Conservation (phyloP, 306 rosid genomes). For the Begonia masoniana region DNA sequence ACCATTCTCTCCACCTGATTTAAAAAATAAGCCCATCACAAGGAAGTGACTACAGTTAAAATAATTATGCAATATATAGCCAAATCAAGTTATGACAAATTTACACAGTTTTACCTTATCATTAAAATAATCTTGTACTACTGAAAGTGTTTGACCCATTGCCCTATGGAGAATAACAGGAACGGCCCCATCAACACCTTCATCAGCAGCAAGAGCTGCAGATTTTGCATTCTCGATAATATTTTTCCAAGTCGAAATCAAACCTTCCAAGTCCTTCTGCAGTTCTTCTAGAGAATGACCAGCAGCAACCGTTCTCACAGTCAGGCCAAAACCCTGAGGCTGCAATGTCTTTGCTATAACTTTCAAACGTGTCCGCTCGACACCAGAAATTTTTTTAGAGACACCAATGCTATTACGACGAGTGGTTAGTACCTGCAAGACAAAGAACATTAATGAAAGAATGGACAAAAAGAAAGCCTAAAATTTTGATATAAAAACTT, state of each 20-base stretch:
- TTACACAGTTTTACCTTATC: conserved; percentile 41
- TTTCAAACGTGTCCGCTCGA: conserved; percentile 84
- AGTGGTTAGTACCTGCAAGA: conserved; percentile 56
- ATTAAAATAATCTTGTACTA: conserved; percentile 93
- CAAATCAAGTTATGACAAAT: conserved; percentile 1
- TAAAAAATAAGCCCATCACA: conserved; percentile 11
- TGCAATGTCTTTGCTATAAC: conserved; percentile 87
- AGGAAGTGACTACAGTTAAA: too few relatives aligned
- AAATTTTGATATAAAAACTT: conserved; percentile 9
- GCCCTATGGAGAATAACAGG: conserved; percentile 80
- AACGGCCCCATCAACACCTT: conserved; percentile 92
- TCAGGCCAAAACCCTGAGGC: conserved; percentile 93
- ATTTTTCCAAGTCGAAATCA: conserved; percentile 78
- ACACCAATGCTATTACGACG: conserved; percentile 71
- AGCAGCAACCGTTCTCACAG: conserved; percentile 91
- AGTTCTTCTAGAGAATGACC: conserved; percentile 85
- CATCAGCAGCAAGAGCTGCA: conserved; percentile 94
- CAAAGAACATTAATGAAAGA: conserved; percentile 23
- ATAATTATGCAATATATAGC: neutral
- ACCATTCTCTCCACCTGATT: conserved; percentile 81
- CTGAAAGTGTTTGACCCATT: conserved; percentile 96
- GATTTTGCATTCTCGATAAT: conserved; percentile 83
- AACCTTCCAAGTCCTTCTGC: conserved; percentile 75
- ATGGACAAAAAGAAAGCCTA: conserved; percentile 4
- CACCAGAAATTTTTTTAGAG: conserved; percentile 66